Conservation (phyloP, 2,329 filamentous ascomycete genomes). For the Talaromyces sp. region DNA sequence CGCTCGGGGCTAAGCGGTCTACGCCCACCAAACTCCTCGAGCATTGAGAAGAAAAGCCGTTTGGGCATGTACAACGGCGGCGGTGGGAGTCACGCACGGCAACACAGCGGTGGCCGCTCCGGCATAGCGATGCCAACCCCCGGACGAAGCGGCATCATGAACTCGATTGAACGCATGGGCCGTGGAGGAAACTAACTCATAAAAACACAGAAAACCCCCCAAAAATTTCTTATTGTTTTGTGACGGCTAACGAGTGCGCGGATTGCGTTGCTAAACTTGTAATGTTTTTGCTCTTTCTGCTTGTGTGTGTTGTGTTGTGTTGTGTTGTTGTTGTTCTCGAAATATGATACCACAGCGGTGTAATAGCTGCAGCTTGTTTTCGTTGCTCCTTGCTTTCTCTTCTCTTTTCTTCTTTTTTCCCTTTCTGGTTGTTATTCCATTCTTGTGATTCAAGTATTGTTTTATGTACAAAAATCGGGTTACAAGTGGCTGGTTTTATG, state of each 20-base stretch:
- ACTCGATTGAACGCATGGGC: slow-evolving; percentile 83
- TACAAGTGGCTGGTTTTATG: neutral
- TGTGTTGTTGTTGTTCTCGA: neutral
- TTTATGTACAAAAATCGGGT: neutral
- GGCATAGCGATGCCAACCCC: slow-evolving; percentile 32
- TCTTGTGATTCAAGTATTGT: neutral
- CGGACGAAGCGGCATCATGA: slow-evolving; percentile 69
- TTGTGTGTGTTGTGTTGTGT: too few relatives aligned
- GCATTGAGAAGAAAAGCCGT: slow-evolving; percentile 13
- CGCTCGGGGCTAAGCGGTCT: slow-evolving; percentile 24
- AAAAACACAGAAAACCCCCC: too few relatives aligned
- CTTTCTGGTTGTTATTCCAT: neutral
- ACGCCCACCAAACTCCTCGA: slow-evolving; percentile 24
- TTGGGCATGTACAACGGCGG: slow-evolving; percentile 23
- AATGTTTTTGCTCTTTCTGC: neutral
- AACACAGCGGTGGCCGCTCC: slow-evolving; percentile 32
- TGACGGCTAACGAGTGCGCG: neutral
- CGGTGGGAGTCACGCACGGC: slow-evolving; percentile 22
- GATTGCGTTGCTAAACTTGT: neutral
- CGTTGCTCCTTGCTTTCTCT: neutral
- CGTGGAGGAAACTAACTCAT: slow-evolving; percentile 30
- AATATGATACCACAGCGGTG: neutral
- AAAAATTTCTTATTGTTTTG: neutral
- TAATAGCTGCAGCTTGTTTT: neutral
- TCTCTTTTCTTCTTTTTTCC: neutral